These are phyloP conservation scores for Rhododendron williamsianum DNA, from an alignment of 148 eudicot species.

Conservation along the genomic window DNA sequence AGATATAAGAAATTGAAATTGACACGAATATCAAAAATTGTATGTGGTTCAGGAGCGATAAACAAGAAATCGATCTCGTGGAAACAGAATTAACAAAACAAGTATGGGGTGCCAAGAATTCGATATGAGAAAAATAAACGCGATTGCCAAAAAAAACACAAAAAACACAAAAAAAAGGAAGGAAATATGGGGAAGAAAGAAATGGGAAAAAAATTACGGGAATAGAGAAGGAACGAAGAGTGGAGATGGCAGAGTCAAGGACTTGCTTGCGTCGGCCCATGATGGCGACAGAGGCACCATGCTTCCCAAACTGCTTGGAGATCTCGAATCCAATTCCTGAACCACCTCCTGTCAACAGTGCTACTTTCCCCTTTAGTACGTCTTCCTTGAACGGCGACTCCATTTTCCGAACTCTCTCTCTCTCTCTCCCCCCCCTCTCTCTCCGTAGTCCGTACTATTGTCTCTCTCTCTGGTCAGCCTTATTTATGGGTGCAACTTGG, in stretches of 20 bases:
- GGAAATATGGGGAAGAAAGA: neutral
- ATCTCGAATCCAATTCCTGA: constrained; percentile 95
- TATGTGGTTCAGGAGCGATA: neutral
- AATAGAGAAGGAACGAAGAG: constrained; percentile 59
- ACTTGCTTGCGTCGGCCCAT: constrained; percentile 84
- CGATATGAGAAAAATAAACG: neutral
- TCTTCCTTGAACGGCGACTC: constrained; percentile 59
- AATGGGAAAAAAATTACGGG: constrained; percentile 35
- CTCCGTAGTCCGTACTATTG: too few species aligned
- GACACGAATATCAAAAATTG: too few species aligned
- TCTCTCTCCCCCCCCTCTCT: neutral
- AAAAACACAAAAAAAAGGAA: neutral
- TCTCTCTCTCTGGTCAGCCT: neutral
- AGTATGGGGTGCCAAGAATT: neutral
- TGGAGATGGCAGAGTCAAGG: constrained; percentile 66
- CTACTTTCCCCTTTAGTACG: constrained; percentile 71
- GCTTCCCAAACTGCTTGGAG: constrained; percentile 69
- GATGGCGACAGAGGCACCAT: constrained; percentile 82
- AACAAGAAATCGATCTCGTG: neutral
- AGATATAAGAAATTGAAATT: too few species aligned
- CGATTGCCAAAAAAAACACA: neutral
- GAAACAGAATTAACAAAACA: neutral
- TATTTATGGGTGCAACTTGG: neutral
- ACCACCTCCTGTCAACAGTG: constrained; percentile 84
- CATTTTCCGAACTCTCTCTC: neutral